Percentiles rank a stretch among this genome's conserved stretches.
Conservation (phyloP, 805 yeast species). For the Hyphopichia homilentoma region DNA sequence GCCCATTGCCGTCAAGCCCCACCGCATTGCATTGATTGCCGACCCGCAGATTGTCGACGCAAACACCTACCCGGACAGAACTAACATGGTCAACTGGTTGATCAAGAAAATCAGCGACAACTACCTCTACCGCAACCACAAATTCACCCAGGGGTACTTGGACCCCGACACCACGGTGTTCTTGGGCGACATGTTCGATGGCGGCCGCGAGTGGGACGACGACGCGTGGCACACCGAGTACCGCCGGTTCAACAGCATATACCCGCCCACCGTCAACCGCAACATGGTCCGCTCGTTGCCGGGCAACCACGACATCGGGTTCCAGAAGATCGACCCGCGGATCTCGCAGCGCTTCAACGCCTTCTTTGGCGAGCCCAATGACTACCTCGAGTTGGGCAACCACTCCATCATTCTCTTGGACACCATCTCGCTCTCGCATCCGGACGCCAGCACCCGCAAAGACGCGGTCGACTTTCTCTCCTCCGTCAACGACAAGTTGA, state of each 20-base stretch:
- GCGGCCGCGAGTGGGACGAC: constrained; percentile 83
- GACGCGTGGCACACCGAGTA: constrained; percentile 67
- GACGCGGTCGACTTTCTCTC: constrained; percentile 57
- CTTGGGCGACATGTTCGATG: constrained; percentile 91
- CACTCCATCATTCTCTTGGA: constrained; percentile 76
- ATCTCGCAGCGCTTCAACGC: constrained; percentile 62
- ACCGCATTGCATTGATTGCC: constrained; percentile 62
- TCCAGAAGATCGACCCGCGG: constrained; percentile 62
- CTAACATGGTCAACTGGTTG: constrained; percentile 46
- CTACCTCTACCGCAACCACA: constrained; percentile 75
- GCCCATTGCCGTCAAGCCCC: constrained; percentile 33
- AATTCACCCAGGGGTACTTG: constrained; percentile 50
- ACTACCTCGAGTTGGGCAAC: constrained; percentile 54
- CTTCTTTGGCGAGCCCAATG: constrained; percentile 70
- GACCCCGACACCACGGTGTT: constrained; percentile 76
- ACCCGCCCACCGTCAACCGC: constrained; percentile 51
- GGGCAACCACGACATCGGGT: constrained; percentile 97
- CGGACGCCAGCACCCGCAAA: constrained; percentile 34
- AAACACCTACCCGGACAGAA: constrained; percentile 78
- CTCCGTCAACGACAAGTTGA: constrained; percentile 16
- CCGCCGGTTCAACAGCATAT: constrained; percentile 62
- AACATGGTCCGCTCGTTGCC: constrained; percentile 47
- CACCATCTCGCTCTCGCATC: constrained; percentile 74
- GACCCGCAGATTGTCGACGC: constrained; percentile 95
- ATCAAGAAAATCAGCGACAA: constrained; percentile 67